These are phyloP conservation scores for Lepraria neglecta DNA, from an alignment of 495 filamentous ascomycete species.

Conservation along the genomic window DNA sequence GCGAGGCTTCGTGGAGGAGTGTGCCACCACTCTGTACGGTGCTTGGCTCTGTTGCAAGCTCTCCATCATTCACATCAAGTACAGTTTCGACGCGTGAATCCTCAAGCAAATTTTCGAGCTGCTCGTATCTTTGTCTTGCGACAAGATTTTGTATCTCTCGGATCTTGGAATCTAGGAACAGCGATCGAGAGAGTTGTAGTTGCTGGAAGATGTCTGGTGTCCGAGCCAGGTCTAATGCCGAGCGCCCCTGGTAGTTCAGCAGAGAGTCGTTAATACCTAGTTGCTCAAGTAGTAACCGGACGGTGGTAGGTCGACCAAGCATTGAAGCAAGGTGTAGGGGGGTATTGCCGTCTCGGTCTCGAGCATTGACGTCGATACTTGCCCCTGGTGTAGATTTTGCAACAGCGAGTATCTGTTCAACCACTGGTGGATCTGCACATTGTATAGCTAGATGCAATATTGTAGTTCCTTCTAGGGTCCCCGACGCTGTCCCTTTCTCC, in stretches of 20 bases:
- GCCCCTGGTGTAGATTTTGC: slow-evolving; percentile 47
- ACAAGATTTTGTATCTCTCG: slow-evolving; percentile 76
- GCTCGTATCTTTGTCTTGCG: slow-evolving; percentile 62
- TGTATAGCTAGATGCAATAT: slow-evolving; percentile 94
- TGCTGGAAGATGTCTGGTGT: slow-evolving; percentile 94
- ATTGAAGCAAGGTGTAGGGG: slow-evolving; percentile 82
- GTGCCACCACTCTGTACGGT: slow-evolving; percentile 77
- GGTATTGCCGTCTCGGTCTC: slow-evolving; percentile 88
- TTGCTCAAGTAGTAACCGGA: slow-evolving; percentile 72
- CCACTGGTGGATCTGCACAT: slow-evolving; percentile 87
- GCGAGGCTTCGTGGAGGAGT: slow-evolving; percentile 86
- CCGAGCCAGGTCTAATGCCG: slow-evolving; percentile 80
- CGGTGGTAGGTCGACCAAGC: slow-evolving; percentile 70
- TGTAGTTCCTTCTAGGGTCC: slow-evolving; percentile 67
- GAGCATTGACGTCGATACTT: slow-evolving; percentile 73
- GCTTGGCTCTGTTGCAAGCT: slow-evolving; percentile 73
- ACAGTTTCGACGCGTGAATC: slow-evolving; percentile 77
- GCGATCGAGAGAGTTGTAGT: slow-evolving; percentile 80
- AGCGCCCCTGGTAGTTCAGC: slow-evolving; percentile 80
- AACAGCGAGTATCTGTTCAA: slow-evolving; percentile 86
- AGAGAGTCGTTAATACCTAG: slow-evolving; percentile 82
- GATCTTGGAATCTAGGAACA: slow-evolving; percentile 82
- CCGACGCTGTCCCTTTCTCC: slow-evolving; percentile 34
- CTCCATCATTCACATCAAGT: slow-evolving; percentile 82
- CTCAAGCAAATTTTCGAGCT: slow-evolving; percentile 69